These are phyloP conservation scores for Coffea canephora DNA, from an alignment of 257 asterid genomes.

Conservation along the genomic window DNA sequence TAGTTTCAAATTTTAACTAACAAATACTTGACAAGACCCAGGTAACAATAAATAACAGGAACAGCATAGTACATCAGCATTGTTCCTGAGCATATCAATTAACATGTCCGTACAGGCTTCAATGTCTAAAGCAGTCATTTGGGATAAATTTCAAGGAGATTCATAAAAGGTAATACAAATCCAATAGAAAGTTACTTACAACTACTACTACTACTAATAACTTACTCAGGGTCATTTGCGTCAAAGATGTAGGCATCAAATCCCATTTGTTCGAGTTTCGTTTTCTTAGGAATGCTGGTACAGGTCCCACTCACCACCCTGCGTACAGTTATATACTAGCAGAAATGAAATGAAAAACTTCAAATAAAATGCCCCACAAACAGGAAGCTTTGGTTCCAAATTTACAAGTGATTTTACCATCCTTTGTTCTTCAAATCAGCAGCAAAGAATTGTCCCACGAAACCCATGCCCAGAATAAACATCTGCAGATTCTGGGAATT, in stretches of 20 bases:
- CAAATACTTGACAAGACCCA: not conserved
- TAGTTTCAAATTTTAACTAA: not conserved
- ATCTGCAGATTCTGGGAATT: conserved; percentile 36
- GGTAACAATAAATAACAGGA: not conserved
- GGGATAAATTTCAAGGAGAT: not conserved
- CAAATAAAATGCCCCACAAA: not conserved
- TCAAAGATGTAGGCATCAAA: conserved; percentile 54
- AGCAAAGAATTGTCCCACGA: conserved; percentile 75
- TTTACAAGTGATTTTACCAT: conserved; percentile 39
- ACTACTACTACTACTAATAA: not conserved
- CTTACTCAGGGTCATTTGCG: conserved; percentile 64
- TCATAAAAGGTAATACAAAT: not conserved
- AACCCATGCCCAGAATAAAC: conserved; percentile 92
- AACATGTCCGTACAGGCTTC: not conserved
- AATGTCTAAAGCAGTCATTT: not conserved
- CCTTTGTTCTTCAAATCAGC: conserved; percentile 58
- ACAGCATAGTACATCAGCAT: not conserved
- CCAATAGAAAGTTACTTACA: not conserved
- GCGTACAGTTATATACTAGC: not conserved
- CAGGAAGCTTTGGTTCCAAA: not conserved
- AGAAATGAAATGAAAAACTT: not conserved
- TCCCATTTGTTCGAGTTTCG: conserved; percentile 62
- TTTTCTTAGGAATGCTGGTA: conserved; percentile 55
- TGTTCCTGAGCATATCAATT: not conserved
- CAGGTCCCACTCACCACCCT: conserved; percentile 86